Conservation (phyloP, 2,329 filamentous ascomycete species). For the Colletotrichum shisoi region DNA sequence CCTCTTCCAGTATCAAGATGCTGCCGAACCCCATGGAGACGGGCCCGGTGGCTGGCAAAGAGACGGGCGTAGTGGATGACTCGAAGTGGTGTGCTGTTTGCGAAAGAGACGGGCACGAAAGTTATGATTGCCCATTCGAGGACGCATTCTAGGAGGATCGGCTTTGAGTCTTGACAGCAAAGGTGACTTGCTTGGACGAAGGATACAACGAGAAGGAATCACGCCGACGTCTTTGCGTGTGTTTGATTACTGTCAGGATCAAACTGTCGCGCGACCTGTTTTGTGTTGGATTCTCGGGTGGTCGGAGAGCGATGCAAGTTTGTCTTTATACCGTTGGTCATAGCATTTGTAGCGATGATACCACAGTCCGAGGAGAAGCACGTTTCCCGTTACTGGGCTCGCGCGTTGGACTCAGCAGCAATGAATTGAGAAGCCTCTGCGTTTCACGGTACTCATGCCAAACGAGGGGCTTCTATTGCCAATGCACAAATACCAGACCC, state of each 20-base stretch:
- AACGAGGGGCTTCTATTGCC: constrained; percentile 4
- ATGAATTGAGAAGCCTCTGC: constrained; percentile 1
- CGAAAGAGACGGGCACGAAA: constrained; percentile 95
- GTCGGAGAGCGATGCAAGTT: constrained; percentile 28
- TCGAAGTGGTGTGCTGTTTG: constrained; percentile 97
- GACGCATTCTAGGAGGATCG: constrained; percentile 68
- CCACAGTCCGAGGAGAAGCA: constrained; percentile 32
- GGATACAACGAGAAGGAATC: neutral
- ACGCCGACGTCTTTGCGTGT: neutral
- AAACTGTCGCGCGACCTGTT: constrained; percentile 2
- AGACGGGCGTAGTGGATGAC: constrained; percentile 78
- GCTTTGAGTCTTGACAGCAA: constrained; percentile 17
- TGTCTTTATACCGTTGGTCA: constrained; percentile 28
- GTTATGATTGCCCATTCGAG: constrained; percentile 92
- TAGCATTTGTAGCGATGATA: constrained; percentile 40
- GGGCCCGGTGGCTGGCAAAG: constrained; percentile 78
- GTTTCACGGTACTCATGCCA: constrained; percentile 7
- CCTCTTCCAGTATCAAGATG: constrained; percentile 55
- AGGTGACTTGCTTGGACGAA: constrained; percentile 3
- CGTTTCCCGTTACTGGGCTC: constrained; percentile 14
- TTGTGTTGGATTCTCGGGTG: constrained; percentile 28
- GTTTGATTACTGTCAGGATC: constrained; percentile 5
- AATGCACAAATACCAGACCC: constrained; percentile 19
- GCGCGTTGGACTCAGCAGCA: constrained; percentile 10
- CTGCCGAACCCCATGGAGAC: constrained; percentile 70